Evolutionary conservation across 306 rosid species (phyloP), one percentile per base, ranked within the genome.

Genomic region (Glycyrrhiza uralensis): DNA sequence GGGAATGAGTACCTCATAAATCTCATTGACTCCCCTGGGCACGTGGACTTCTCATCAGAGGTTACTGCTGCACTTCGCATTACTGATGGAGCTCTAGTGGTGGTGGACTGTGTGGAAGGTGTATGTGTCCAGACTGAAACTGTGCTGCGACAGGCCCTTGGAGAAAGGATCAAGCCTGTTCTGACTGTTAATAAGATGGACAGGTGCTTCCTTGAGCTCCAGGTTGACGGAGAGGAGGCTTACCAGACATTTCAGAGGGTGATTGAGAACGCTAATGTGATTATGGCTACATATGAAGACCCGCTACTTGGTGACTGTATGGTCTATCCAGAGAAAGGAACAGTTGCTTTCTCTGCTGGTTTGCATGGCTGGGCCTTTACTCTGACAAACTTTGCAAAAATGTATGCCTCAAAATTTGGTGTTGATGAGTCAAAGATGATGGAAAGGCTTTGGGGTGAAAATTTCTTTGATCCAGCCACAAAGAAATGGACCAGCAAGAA

Each of bases 331-430:
- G 97, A 89, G 85, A 91, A 93, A 65, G 97, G 98, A 45, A 93
- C 98, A 0, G 96, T 93, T 19, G 96, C 97, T 17, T 93, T 93
- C 71, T 89, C 96, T 45, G 97, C 98, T 11, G 94, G 97, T 79
- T 26, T 93, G 88, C 98, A 93, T 0, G 97, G 97, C 0, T 93
- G 98, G 98, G 96, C 97, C 0, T 93, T 93, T 49, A 93, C 98
- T 7, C 51, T 94, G 23, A 87, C 96, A 7, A 87, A 89, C 80
- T 94, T 94, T 47, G 96, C 97, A 0, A 87, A 91, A 67, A 91
- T 94, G 95, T 94, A 94, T 78, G 98, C 98, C 0, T 87, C 96
- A 0, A 94, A 94, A 41, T 94, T 94, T 44, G 92, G 94, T 24
- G 97, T 91, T 39, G 97, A 91, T 2, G 96, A 91, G 78, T 1